Conservation (phyloP, 352 stramenopile species). For the Blastocystis sp. region DNA sequence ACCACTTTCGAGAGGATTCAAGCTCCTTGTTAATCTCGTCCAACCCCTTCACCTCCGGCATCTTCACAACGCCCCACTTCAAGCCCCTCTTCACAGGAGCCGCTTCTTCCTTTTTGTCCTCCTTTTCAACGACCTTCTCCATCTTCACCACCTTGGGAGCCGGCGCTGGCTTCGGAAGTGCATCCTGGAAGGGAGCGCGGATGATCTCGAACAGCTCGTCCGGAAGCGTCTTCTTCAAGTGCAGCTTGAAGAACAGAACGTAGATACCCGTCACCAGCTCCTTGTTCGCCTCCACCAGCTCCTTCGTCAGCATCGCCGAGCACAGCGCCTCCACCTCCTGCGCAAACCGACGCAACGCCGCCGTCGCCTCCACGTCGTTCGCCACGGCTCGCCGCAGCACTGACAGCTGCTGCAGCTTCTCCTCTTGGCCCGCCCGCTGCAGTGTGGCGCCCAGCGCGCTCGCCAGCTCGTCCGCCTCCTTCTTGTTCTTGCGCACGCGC, state of each 20-base stretch:
- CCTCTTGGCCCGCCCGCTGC: neutral
- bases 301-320: neutral
- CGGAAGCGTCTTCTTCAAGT: neutral
- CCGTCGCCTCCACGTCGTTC: constrained; percentile 29
- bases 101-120: neutral
- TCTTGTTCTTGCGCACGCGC: neutral
- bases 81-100: neutral
- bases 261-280: constrained; percentile 26
- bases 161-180: constrained; percentile 16
- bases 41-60: constrained; percentile 13
- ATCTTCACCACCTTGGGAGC: neutral
- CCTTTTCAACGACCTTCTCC: neutral
- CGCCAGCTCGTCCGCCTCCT: neutral
- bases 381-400: constrained; percentile 26
- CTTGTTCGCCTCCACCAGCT: neutral
- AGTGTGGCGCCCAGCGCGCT: neutral
- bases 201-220: constrained; percentile 16
- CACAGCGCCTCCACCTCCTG: constrained; percentile 4
- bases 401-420: neutral
- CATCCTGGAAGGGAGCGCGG: neutral
- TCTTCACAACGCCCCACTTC: constrained; percentile 12
- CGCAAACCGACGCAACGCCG: constrained; percentile 25
- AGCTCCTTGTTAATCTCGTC: constrained; percentile 14
- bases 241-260: constrained; percentile 25
- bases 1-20: neutral